Base-by-base conservation (phyloP, 805 yeast species). In the Jamesozyma hellenica region DNA sequence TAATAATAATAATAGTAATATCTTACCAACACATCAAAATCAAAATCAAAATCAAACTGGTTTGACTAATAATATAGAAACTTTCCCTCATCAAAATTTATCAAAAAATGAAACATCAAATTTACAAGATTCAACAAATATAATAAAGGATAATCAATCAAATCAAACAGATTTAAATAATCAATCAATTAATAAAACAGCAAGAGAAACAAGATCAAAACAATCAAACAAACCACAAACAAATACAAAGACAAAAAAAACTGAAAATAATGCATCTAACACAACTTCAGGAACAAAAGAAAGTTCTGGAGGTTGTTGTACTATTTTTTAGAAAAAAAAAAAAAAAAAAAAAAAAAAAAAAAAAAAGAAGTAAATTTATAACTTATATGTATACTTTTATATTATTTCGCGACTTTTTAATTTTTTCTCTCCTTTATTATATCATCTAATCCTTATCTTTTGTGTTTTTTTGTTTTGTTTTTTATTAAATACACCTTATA, bases 271-370 rank as follows among this genome's bases (percentile, higher is more conserved):
- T 15, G n/a, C 31, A 16, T 14, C 37, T 15, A 13, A 23, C 12
- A 18, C 29, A 9, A 26, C 27, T 14, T n/a, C 32, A 9, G 17
- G 47, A 13, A 28, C 40, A 17, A 31, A 35, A 4, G 44, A 50
- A 39, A 42, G 42, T 33, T 28, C 38, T 16, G 45, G 59, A 41
- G 56, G 60, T 7, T 64, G 68, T 48, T 63, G 67, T 53, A 43
- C 55, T 15, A 59, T 62, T 40, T 47, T 44, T 26, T 50, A 43
- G 38, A 8, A 6, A 21, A 21, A 5, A 6, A 8, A 21, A 21
- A 21, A 21, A 21, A 6, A 6, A 21, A 5, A 21, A 21, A 21
- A 21, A 27, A 27, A 27, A 27, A 27, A 27, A 12, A 11, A n/a
- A 27, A 27, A 27, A 27, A 27, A 27, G n/a, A n/a, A n/a, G n/a